phyloP scores from a whole-genome alignment of 75 land plant genomes.

The Sequoiadendron giganteum region DNA sequence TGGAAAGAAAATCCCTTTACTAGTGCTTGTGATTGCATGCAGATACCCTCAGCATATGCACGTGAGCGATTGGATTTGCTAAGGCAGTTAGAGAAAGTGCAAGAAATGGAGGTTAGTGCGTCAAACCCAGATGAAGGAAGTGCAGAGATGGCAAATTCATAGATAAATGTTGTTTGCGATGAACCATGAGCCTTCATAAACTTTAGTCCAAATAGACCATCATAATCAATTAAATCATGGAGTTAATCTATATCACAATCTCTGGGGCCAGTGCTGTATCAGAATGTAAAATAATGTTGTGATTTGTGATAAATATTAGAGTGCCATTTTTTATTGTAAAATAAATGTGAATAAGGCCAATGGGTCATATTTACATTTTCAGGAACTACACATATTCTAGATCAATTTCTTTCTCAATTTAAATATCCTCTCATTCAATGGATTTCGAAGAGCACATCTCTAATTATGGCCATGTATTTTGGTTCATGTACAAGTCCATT shows the following conservation, averaged over 20 bases:
- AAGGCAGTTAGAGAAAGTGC: slow-evolving; percentile 87
- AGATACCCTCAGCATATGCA: slow-evolving; percentile 97
- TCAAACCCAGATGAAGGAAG: slow-evolving; percentile 22
- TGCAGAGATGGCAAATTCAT: background rate
- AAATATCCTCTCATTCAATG: background rate
- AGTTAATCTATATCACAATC: background rate
- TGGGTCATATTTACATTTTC: background rate
- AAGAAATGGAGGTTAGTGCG: slow-evolving; percentile 56
- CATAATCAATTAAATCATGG: background rate
- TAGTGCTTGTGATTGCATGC: slow-evolving; percentile 10
- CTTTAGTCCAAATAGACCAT: background rate
- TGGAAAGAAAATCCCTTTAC: background rate
- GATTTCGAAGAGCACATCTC: background rate
- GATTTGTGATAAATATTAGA: background rate
- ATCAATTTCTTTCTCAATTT: slow-evolving; percentile 1
- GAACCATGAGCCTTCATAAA: background rate
- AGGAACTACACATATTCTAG: background rate
- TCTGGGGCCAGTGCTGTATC: background rate
- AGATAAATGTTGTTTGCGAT: background rate
- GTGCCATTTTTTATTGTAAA: slow-evolving; percentile 4
- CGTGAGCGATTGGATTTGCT: slow-evolving; percentile 83
- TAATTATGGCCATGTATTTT: background rate
- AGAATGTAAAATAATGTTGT: background rate
- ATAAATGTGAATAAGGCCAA: background rate
- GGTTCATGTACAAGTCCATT: background rate